Evolutionary conservation across 306 rosid genomes (phyloP), one percentile per base, ranked within the genome.

Genomic region (Lablab purpureus): DNA sequence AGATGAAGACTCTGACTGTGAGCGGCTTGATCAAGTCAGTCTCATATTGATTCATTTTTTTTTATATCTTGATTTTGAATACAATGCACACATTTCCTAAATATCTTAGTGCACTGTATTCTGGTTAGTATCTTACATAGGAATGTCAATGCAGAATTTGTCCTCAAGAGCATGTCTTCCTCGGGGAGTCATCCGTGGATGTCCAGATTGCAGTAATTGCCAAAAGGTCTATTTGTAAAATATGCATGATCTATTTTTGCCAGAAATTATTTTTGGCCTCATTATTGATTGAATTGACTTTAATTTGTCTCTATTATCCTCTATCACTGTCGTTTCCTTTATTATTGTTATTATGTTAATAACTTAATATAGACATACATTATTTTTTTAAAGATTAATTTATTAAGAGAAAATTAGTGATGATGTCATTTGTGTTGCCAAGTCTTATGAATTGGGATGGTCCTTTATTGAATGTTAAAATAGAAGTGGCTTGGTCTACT

Each of bases 151-250:
- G 87, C 98, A 96, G 98, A 91, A 82, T 69, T 88, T 89, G 45
- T 80, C 91, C 76, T 66, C 82, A 51, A 87, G 74, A 41, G 72
- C 89, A 21, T 62, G 75, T 79, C 94, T 96, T 68, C 89, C 96
- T 21, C 89, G 74, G 85, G 99, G 99, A 76, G 98, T 96, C 56
- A 68, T 91, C 71, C 97, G 98, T 6, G 99, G 99, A 41, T 96
- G 98, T 89, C 88, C 96, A 9, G 92, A 91, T 56, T 96, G 99
- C 84, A 81, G 52, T 67, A 77, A 76, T 83, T 96, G 98, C 84
- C 99, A 93, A 89, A 93, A 93, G 99, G 99, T 93, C 22, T 46
- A 28, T 50, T 69, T 60, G 36, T 52, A 28, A 40, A 41, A 64
- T 73, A 56, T 78, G 15, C 49, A 12, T 79, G 55, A 51, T 66